Conservation (phyloP, 2,329 filamentous ascomycete genomes). For the Whalleya microplaca region DNA sequence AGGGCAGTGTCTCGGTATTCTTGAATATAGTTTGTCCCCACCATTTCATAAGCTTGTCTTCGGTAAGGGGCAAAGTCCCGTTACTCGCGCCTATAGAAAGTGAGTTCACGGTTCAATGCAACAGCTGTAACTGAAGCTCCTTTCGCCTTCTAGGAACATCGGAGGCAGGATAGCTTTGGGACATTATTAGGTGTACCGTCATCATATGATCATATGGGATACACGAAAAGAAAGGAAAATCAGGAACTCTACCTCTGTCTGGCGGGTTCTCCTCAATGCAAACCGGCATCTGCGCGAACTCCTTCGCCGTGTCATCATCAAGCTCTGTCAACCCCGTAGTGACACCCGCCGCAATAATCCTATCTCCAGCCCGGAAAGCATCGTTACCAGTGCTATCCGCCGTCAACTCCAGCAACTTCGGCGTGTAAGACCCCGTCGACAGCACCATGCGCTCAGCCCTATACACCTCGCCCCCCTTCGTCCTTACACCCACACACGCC, state of each 20-base stretch:
- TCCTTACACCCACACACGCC: slow-evolving; percentile 46
- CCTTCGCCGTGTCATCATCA: slow-evolving; percentile 23
- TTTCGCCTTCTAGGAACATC: too few species aligned
- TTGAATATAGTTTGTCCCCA: slow-evolving; percentile 65
- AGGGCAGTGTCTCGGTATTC: slow-evolving; percentile 56
- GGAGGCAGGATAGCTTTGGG: too few species aligned
- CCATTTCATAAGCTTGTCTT: slow-evolving; percentile 57
- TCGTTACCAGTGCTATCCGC: slow-evolving; percentile 45
- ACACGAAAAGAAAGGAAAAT: background rate
- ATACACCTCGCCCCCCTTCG: slow-evolving; percentile 43
- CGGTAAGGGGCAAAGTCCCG: slow-evolving; percentile 60
- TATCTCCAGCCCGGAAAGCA: slow-evolving; percentile 49
- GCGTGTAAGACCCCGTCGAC: slow-evolving; percentile 55
- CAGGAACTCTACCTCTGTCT: slow-evolving; percentile 22
- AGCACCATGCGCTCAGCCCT: slow-evolving; percentile 50
- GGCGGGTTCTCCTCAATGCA: slow-evolving; percentile 32
- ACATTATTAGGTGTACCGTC: too few species aligned
- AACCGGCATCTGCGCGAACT: slow-evolving; percentile 30
- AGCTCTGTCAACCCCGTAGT: slow-evolving; percentile 37
- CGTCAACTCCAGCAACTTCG: slow-evolving; percentile 48
- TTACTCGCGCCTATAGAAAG: slow-evolving; percentile 54
- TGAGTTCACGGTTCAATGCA: background rate
- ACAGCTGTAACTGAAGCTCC: background rate
- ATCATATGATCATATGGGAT: too few species aligned
- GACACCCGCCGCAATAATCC: slow-evolving; percentile 57